These are phyloP conservation scores for Talaromyces sp. DNA, from an alignment of 2,329 filamentous ascomycete genomes.

Conservation along the genomic window DNA sequence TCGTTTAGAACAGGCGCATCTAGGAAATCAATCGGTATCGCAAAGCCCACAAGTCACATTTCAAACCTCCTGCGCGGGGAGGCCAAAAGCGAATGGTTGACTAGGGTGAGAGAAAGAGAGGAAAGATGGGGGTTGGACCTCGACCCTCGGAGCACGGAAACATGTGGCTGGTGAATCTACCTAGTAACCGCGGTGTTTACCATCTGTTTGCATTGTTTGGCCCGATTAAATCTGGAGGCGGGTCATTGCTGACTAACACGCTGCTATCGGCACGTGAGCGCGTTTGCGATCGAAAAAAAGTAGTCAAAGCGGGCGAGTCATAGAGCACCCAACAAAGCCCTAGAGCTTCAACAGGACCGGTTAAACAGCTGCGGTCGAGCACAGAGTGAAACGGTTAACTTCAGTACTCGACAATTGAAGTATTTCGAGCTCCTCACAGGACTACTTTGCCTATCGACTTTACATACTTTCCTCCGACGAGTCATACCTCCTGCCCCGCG, in stretches of 20 bases:
- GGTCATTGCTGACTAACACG: constrained; percentile 22
- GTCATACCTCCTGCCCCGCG: constrained; percentile 2
- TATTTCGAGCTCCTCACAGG: not conserved
- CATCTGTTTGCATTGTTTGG: constrained; percentile 36
- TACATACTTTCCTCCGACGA: not conserved
- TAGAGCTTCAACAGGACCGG: not conserved
- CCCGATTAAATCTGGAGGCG: constrained; percentile 25
- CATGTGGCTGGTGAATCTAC: constrained; percentile 43
- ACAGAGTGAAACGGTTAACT: not conserved
- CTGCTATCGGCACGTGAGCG: constrained; percentile 30
- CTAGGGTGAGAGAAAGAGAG: constrained; percentile 22
- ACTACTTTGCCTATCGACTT: not conserved
- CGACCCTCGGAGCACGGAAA: constrained; percentile 43
- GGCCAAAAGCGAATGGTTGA: not conserved
- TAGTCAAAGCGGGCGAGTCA: constrained; percentile 9
- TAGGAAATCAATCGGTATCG: constrained; percentile 25
- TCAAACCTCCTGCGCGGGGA: constrained; percentile 22
- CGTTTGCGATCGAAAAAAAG: constrained; percentile 13
- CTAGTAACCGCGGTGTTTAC: constrained; percentile 33
- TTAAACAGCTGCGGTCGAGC: not conserved
- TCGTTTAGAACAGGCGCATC: constrained; percentile 32
- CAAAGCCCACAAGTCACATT: constrained; percentile 35
- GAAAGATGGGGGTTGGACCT: constrained; percentile 21
- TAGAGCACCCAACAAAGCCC: not conserved
- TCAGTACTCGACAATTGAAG: not conserved